Evolutionary conservation across 768 basidiomycete genomes (phyloP), one percentile per base, ranked within the genome.

Genomic region (Lentinula guzmanii): DNA sequence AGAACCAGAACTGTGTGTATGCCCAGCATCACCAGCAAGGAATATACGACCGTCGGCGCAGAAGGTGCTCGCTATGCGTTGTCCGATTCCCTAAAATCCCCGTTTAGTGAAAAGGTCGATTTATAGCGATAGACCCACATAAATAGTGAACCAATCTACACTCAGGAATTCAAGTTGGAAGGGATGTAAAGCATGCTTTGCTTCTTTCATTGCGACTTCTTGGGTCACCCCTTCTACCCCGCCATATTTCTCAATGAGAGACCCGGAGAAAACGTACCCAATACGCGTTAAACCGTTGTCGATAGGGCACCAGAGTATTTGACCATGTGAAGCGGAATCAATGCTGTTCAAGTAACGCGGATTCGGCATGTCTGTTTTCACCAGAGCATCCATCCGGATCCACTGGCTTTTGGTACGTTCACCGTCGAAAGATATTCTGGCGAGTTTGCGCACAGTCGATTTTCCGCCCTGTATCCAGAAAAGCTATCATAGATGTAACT

Each of bases 91-190:
- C 63, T 63, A 33, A 34, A 34, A 28, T 52, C 28, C 13, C 13
- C 11, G 15, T 34, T 24, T 4, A 9, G 5, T 16, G 15, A 35
- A 52, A 5, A 16, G 13, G 11, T 31, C 9, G 16, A 33, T 16
- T 13, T 52, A 8, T 39, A 21, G 13, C 39, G 16, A 21, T 33
- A 35, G 9, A 63, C 63, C 33, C 33, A 63, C 63, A 28, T 65
- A 65, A 1, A 65, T 56, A 2, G 65, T 65, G 53, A 63, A 65
- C 65, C 65, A 65, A 18, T 65, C 65, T 24, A 65, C 41, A 24
- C 31, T 58, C 24, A 58, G 16, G 28, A 64, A 65, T 31, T 65
- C 65, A 2, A 65, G 63, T 15, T 52, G 48, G 51, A 65, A 65
- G 8, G 65, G 65, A 31, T 51, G 56, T 18, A 66, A 21, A 15